Percentiles rank a stretch among this genome's conserved stretches.
Conservation (phyloP, 2,329 filamentous ascomycete genomes). For the Tothia fuscella region DNA sequence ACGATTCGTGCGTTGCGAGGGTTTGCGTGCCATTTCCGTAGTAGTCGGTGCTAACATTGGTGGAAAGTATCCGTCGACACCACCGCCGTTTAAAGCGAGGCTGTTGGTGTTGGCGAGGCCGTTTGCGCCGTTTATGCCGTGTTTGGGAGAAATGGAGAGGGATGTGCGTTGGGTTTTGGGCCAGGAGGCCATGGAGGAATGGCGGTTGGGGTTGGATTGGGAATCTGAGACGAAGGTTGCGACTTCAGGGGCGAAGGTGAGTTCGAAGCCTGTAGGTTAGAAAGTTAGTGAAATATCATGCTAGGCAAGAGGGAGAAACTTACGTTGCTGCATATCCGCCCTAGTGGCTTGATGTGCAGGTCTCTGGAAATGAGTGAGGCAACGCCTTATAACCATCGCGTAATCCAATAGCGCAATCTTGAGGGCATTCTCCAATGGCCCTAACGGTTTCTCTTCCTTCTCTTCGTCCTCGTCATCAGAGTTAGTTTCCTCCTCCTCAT, state of each 20-base stretch:
- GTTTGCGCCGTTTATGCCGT: not conserved
- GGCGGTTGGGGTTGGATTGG: constrained; percentile 22
- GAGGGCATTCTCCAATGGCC: constrained; percentile 62
- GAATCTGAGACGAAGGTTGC: constrained; percentile 24
- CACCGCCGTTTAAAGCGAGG: constrained; percentile 8
- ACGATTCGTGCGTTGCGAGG: not conserved
- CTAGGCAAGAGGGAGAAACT: constrained; percentile 23
- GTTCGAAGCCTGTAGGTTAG: constrained; percentile 32
- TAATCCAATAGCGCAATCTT: constrained; percentile 82
- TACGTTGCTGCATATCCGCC: constrained; percentile 52
- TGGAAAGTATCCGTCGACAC: too few relatives aligned
- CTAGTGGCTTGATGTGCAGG: constrained; percentile 48
- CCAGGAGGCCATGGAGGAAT: constrained; percentile 18
- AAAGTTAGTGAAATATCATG: constrained; percentile 15
- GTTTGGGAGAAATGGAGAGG: not conserved
- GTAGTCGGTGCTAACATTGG: too few relatives aligned
- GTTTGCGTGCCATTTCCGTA: too few relatives aligned
- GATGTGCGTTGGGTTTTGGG: not conserved
- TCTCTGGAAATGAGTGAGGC: constrained; percentile 56
- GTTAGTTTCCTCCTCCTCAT: constrained; percentile 16
- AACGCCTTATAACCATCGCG: constrained; percentile 75
- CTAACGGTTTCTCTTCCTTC: constrained; percentile 32
- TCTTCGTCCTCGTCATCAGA: constrained; percentile 31
- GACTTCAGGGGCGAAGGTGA: constrained; percentile 32
- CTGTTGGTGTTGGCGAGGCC: constrained; percentile 13